A percentile compares a stretch with the other conserved stretches of the same genome.
phyloP scores from a whole-genome alignment of 1,284 basidiomycete genomes.

The Ustilago shanxiensis region DNA sequence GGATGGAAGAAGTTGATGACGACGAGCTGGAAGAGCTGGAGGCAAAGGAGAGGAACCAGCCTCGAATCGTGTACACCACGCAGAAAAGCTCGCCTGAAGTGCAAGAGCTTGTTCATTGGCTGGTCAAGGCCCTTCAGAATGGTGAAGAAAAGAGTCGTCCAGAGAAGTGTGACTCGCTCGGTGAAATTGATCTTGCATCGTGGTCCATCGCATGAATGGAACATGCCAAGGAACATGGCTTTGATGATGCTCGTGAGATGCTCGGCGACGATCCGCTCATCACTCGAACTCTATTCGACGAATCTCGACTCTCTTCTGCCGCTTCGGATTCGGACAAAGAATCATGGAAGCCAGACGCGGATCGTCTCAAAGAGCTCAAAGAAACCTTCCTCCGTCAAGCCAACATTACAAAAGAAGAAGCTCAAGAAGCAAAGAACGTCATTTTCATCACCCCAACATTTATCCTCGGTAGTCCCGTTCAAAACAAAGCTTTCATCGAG shows the following conservation, averaged over 20 bases:
- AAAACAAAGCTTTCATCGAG: slow-evolving; percentile 6
- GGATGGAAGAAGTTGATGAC: neutral
- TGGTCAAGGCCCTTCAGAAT: neutral
- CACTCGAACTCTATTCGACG: slow-evolving; percentile 36
- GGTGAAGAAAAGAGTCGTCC: neutral
- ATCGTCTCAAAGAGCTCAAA: slow-evolving; percentile 9
- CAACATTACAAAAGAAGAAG: neutral
- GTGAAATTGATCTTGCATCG: slow-evolving; percentile 11
- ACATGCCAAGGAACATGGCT: slow-evolving; percentile 35
- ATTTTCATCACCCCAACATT: slow-evolving; percentile 42
- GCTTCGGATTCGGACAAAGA: neutral
- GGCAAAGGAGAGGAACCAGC: slow-evolving; percentile 16
- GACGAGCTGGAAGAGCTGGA: neutral
- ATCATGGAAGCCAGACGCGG: slow-evolving; percentile 13
- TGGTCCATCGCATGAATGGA: slow-evolving; percentile 29
- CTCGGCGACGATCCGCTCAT: slow-evolving; percentile 42
- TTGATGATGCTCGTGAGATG: slow-evolving; percentile 35
- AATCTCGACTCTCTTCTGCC: slow-evolving; percentile 16
- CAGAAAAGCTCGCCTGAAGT: slow-evolving; percentile 34
- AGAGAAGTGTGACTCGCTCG: slow-evolving; percentile 3
- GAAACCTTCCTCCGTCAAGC: slow-evolving; percentile 13
- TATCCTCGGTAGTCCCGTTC: slow-evolving; percentile 23
- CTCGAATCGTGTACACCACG: slow-evolving; percentile 22
- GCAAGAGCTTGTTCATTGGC: slow-evolving; percentile 3
- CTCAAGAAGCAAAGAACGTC: slow-evolving; percentile 5